Evolutionary conservation across 805 yeast species (phyloP), one percentile per base, ranked within the genome.

Genomic region (Grigorovia transvaalensis): DNA sequence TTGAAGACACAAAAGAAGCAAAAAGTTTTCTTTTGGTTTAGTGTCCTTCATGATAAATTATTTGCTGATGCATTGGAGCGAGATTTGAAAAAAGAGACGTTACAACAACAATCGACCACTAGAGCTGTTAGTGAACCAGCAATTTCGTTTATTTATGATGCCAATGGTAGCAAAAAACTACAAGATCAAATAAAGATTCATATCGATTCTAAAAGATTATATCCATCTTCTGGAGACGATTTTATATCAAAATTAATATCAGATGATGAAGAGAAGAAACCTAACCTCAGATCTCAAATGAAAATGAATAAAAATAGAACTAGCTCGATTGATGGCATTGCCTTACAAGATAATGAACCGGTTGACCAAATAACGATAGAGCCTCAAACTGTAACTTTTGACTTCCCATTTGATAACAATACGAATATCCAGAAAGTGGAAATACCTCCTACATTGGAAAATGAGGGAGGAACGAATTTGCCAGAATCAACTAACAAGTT

Each of bases 11-110:
- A 91, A 62, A 91, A 91, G 76, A 91, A 93, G 62, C 99, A 91
- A 65, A 91, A 93, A 65, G 98, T 91, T 45, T 91, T 93, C 64
- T 88, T 85, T 67, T 93, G 98, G 98, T 89, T 87, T 66, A 85
- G 89, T 63, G 97, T 93, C 8, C 91, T 93, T 29, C 98, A 93
- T 68, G 96, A 91, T 64, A 82, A 85, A 63, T 72, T 91, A 46
- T 91, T 93, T 77, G 81, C 89, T 3, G 98, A 93, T 68, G 97
- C 97, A 0, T 70, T 93, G 46, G 97, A 90, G 65, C 75, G 99
- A 59, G 99, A 93, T 65, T 69, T 90, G 63, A 90, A 88, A 68
- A 82, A 85, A 59, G 96, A 90, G 64, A 66, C 72, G 50, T 59
- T 74, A 20, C 72, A 73, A 48, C 88, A 82, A 45, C 71, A 71